Conservation (phyloP, 495 filamentous ascomycete species). For the Annulohypoxylon maeteangense region DNA sequence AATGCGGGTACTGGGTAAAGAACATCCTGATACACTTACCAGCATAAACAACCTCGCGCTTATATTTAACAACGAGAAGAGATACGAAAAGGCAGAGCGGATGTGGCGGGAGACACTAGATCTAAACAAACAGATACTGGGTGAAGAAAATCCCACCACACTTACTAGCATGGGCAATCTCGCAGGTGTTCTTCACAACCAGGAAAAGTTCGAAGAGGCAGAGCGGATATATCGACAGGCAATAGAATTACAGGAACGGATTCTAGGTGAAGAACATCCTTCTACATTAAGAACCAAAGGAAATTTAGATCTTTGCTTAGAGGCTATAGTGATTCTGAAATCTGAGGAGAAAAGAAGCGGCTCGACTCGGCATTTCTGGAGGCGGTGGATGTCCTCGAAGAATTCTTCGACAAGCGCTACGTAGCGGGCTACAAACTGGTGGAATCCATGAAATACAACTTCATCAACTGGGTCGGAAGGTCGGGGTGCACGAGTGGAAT, state of each 20-base stretch:
- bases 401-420: too few relatives aligned
- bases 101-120: constrained; percentile 25
- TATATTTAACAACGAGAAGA: too few relatives aligned
- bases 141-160: constrained; percentile 17
- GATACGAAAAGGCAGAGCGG: constrained; percentile 16
- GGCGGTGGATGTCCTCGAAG: too few relatives aligned
- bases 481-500: too few relatives aligned
- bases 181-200: not conserved
- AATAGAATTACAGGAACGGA: not conserved
- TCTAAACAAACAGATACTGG: constrained; percentile 11
- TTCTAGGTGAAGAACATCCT: not conserved
- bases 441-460: too few relatives aligned
- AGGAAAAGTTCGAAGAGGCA: constrained; percentile 14
- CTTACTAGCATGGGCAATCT: not conserved
- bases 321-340: too few relatives aligned
- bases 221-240: constrained; percentile 25
- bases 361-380: too few relatives aligned
- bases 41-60: too few relatives aligned
- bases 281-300: not conserved
- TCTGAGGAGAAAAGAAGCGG: too few relatives aligned
- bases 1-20: constrained; percentile 2
- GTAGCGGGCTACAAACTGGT: too few relatives aligned
- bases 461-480: too few relatives aligned
- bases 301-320: not conserved
- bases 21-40: constrained; percentile 21